Base-by-base conservation (phyloP, 495 filamentous ascomycete species). In the Podospora fimiseda region DNA sequence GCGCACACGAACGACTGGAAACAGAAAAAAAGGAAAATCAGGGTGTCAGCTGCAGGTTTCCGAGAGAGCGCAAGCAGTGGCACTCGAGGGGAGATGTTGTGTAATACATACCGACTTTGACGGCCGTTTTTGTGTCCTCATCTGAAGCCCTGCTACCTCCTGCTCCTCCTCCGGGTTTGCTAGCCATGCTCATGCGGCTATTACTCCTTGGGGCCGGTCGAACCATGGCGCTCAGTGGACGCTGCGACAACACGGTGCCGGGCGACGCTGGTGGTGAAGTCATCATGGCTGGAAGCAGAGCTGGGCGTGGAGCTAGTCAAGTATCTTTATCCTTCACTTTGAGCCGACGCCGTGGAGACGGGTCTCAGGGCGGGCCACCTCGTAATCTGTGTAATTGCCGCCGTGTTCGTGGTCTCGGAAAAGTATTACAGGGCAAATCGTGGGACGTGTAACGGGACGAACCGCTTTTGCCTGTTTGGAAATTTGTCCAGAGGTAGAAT, bases 71-170 rank as follows among this genome's bases (percentile, higher is more conserved):
- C 45, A 33, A 50, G 56, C 52, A 38, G 53, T 37, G 38, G 48
- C 49, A 60, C 54, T 46, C 56, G 44, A 51, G 16, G 46, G 27
- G 23, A 55, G 14, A 53, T 52, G 48, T 9, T 37, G 38, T 53
- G 57, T 40, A 43, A 48, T 61, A 90, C 93, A 65, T 80, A 98
- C 93, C 93, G 69, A 98, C 93, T 95, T 90, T 96, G 66, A 98
- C 93, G n/a, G 93, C 88, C 24, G 93, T 96, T 70, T 86, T 92
- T 39, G 80, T 79, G 76, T 96, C 93, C 60, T 98, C 93, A 64
- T 96, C 93, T 2, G 91, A 95, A 22, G 86, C 86, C 63, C 92
- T 80, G 70, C 89, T 96, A 53, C 87, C 85, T 60, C 81, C 84
- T 43, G 84, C 87, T 53, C 87, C 85, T 61, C 81, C 84, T 43